Evolutionary conservation across 1,139 yeast genomes (phyloP), one percentile per base, ranked within the genome.

Genomic region (Taphrina communis): DNA sequence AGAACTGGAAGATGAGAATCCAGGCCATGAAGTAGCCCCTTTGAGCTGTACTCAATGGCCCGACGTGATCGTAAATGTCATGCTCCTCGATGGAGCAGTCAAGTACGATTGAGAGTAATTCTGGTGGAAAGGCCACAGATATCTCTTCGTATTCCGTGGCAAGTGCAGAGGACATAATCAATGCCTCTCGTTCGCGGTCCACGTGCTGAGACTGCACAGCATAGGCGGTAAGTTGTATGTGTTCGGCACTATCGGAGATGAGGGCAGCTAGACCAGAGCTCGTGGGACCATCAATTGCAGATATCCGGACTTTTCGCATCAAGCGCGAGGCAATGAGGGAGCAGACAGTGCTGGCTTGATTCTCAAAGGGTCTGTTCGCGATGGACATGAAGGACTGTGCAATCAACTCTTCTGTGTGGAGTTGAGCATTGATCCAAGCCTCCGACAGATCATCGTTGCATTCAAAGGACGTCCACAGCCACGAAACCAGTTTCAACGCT

Each of bases 1-100:
- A 89, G 75, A 86, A 87, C 41, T 80, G 80, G 72, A 89, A 82
- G 0, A 89, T 77, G 69, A 90, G 78, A 69, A 80, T 79, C 96
- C 97, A 92, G 57, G 86, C 80, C 87, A 91, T 87, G 58, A 90
- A 75, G 75, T 85, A 89, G 52, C 79, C 60, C 61, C 75, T 66
- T 68, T 71, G 69, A 17, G 67, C 65, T 1, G 53, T 46, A 12
- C 53, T 42, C 38, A 69, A 31, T n/a, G 63, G 66, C 14, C 66
- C 61, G 5, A 42, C 68, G 9, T 58, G 60, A 21, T 56, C 68
- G 1, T 58, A 52, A 25, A 66, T 52, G 39, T 68, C 69, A 6
- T 25, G 21, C 41, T 55, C 60, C 41, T 60, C 56, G 6, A 58
- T 68, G 1, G 78, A 76, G 12, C 71, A 70, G 41, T 73, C 74